phyloP scores from a whole-genome alignment of 495 filamentous ascomycete genomes.

The Darksidea phi region DNA sequence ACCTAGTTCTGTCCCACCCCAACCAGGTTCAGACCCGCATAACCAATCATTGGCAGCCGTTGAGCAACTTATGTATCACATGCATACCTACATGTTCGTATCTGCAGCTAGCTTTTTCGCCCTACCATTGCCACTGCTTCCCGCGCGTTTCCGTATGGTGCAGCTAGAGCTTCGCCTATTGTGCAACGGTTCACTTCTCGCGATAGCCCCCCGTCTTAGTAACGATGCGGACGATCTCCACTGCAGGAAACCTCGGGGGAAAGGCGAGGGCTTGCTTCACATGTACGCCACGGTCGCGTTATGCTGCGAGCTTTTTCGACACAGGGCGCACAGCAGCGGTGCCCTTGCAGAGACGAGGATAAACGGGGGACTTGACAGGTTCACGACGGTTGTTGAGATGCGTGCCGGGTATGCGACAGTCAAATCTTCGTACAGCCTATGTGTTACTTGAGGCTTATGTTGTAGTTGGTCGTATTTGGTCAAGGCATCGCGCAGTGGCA shows the following conservation, averaged over 20 bases:
- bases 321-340: conserved; percentile 10
- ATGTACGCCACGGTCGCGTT: conserved; percentile 11
- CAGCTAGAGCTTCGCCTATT: not conserved
- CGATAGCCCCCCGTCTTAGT: not conserved
- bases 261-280: conserved; percentile 19
- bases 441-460: no score
- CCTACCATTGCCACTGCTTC: not conserved
- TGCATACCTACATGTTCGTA: conserved; percentile 6
- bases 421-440: not conserved
- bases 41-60: conserved; percentile 25
- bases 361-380: not conserved
- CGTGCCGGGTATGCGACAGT: no score
- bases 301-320: not conserved
- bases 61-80: not conserved
- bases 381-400: not conserved
- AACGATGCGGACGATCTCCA: conserved; percentile 1
- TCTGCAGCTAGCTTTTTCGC: not conserved
- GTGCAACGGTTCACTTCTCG: no score
- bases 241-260: not conserved
- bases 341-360: conserved; percentile 8
- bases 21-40: not conserved
- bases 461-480: no score
- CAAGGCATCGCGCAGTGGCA: no score
- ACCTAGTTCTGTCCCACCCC: not conserved
- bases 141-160: not conserved